Percentiles rank a stretch among this genome's conserved stretches.
phyloP scores from a whole-genome alignment of 23 red algal genomes.

The Gracilaria vermiculophylla region DNA sequence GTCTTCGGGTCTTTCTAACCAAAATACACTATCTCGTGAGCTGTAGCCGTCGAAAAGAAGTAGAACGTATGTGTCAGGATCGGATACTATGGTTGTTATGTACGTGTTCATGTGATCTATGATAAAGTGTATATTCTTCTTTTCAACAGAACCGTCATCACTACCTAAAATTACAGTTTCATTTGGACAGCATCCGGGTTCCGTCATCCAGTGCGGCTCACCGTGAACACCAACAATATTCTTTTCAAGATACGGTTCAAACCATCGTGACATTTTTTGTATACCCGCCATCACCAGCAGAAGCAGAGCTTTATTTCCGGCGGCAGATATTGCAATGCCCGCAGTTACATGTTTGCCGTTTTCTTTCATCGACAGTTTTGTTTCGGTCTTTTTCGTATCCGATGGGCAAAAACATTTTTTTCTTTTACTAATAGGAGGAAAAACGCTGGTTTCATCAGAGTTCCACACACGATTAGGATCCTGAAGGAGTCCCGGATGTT shows the following conservation, averaged over 20 bases:
- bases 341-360: slow-evolving; percentile 24
- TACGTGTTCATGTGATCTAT: neutral
- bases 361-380: neutral
- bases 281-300: neutral
- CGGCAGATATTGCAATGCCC: neutral
- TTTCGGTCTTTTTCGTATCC: neutral
- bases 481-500: neutral
- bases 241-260: neutral
- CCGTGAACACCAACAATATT: neutral
- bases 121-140: neutral
- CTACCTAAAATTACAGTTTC: neutral
- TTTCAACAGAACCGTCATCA: neutral
- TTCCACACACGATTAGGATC: slow-evolving; percentile 3
- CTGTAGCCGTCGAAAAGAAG: slow-evolving; percentile 12
- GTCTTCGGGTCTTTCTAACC: neutral
- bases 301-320: neutral
- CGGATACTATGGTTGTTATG: neutral
- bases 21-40: neutral
- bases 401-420: neutral
- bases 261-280: neutral
- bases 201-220: neutral
- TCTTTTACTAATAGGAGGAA: neutral
- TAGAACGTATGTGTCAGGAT: neutral
- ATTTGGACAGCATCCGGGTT: neutral
- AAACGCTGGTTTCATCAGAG: neutral